phyloP scores from a whole-genome alignment of 176 grass and related monocot genomes.

The Oryza coarctata region DNA sequence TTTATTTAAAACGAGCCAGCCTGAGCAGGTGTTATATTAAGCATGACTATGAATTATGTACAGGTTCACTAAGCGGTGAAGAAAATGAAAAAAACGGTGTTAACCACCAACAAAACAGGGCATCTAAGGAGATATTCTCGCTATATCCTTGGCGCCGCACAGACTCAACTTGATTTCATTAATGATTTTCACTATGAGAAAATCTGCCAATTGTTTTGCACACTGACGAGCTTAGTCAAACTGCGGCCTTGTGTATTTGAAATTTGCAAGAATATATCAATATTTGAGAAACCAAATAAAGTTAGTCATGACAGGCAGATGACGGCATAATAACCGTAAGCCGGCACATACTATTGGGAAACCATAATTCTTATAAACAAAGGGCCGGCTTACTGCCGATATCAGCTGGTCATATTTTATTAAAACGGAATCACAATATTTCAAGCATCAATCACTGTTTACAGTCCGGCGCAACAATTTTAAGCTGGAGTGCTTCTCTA shows the following conservation, averaged over 20 bases:
- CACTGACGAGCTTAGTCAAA: neutral
- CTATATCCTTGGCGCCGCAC: no score
- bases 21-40: no score
- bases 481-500: neutral
- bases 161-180: no score
- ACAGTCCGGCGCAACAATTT: neutral
- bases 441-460: neutral
- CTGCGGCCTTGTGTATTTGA: neutral
- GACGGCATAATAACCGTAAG: neutral
- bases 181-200: no score
- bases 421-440: neutral
- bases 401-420: neutral
- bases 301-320: neutral
- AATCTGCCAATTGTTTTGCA: neutral
- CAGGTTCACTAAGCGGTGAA: no score
- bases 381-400: neutral
- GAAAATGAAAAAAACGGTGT: no score
- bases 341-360: neutral
- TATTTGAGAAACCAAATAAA: neutral
- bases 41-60: no score
- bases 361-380: neutral
- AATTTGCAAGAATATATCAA: neutral
- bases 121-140: no score
- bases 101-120: no score
- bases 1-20: no score